Evolutionary conservation across 768 basidiomycete genomes (phyloP), one percentile per base, ranked within the genome.

Genomic region (Candolleomyces aberdarensis): DNA sequence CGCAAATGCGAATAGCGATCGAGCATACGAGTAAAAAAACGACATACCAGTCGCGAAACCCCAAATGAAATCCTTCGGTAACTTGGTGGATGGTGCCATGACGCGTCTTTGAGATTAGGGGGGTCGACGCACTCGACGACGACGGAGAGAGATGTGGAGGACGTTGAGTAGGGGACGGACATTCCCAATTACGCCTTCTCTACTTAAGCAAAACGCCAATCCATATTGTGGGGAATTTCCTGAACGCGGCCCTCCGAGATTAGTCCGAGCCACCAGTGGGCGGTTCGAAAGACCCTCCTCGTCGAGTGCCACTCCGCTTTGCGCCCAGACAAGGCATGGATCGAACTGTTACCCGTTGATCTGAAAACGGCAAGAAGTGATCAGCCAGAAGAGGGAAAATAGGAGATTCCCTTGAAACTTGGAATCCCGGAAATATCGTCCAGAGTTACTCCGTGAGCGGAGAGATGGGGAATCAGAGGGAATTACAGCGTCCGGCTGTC

Each of bases 11-110:
- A 29, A 22, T n/a, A 10, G 39, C 47, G 49, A 29, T 19, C 26
- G 14, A 53, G 51, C 54, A 41, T 22, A 32, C n/a, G 20, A 20
- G 29, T 36, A 47, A 64, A 66, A 61, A 44, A 57, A 44, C 26
- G 19, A 67, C 83, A 64, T 62, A 84, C 87, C 85, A 15, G 88
- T 89, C 3, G 87, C 86, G 66, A 88, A 88, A 50, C 86, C 86
- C 84, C 86, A 89, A 56, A 88, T 75, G 69, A 89, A 87, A 67
- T 85, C 82, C 58, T 76, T 77, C 31, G 85, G 80, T 36, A 88
- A 73, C 70, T 81, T 82, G 60, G 67, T 63, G 40, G 67, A 64
- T 40, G 71, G 66, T 40, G 70, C 17, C 54, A 70, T 62, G 71
- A 71, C 36, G 36, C 49, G 70, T 68, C 76, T 76, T 76, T 68